Conservation (phyloP, 306 rosid genomes). For the Cucurbita pepo region DNA sequence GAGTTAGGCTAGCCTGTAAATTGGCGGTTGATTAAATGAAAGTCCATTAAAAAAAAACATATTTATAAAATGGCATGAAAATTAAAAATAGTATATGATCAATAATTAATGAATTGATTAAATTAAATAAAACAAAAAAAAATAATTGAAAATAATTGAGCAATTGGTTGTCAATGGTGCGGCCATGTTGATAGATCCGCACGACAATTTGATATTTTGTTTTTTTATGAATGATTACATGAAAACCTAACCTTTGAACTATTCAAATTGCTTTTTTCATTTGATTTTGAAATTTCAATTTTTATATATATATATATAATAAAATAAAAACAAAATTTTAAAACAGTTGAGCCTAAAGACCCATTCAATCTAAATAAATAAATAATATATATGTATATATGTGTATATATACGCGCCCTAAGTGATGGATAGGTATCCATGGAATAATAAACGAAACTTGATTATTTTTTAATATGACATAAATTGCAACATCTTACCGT, state of each 20-base stretch:
- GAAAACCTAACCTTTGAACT: not conserved
- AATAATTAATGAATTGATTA: not conserved
- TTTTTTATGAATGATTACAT: not conserved
- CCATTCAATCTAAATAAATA: too few relatives aligned
- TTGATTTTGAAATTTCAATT: not conserved
- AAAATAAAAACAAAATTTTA: not conserved
- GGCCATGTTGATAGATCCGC: not conserved
- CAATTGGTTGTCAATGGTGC: not conserved
- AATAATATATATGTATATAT: too few relatives aligned
- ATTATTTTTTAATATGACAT: too few relatives aligned
- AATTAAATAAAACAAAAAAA: not conserved
- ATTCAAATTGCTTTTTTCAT: not conserved
- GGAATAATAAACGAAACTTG: too few relatives aligned
- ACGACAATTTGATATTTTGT: not conserved
- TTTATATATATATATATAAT: not conserved
- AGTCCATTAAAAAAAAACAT: not conserved
- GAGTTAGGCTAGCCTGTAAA: not conserved
- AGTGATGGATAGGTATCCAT: too few relatives aligned
- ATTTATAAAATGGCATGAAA: not conserved
- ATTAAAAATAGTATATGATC: not conserved
- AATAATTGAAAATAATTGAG: not conserved
- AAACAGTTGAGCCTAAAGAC: not conserved
- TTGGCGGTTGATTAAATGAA: not conserved
- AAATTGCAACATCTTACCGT: too few relatives aligned
- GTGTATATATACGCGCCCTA: too few relatives aligned